These are phyloP conservation scores for Ramularia endophylla DNA, from an alignment of 2,329 filamentous ascomycete genomes.

Conservation along the genomic window DNA sequence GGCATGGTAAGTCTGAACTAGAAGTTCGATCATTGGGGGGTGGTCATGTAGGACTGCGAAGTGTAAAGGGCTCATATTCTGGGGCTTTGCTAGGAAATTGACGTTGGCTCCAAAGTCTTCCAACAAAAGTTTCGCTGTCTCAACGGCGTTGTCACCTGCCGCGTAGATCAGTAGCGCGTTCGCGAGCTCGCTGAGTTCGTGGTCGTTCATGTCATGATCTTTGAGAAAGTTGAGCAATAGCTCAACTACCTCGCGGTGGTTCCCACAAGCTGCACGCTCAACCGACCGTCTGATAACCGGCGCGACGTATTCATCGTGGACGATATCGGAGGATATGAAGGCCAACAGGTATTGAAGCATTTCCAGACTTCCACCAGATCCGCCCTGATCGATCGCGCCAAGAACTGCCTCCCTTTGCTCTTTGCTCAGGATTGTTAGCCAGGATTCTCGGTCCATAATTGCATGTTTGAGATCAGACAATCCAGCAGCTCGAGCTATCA, in stretches of 20 bases:
- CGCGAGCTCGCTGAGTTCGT: neutral
- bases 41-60: conserved; percentile 2
- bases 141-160: conserved; percentile 1
- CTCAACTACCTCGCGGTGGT: neutral
- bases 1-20: conserved; percentile 5
- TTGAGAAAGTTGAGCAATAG: conserved; percentile 1
- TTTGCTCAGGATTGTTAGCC: neutral
- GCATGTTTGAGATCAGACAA: conserved; percentile 1
- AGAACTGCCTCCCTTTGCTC: conserved; percentile 5
- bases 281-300: neutral
- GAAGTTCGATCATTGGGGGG: conserved; percentile 5
- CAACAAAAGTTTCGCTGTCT: conserved; percentile 3
- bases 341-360: conserved; percentile 4
- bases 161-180: conserved; percentile 3
- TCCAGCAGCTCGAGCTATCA: conserved; percentile 5
- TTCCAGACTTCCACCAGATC: conserved; percentile 5
- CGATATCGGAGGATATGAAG: neutral
- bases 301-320: neutral
- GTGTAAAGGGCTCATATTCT: conserved; percentile 3
- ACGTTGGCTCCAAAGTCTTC: conserved; percentile 3
- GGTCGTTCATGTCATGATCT: neutral
- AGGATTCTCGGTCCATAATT: conserved; percentile 1
- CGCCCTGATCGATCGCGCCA: conserved; percentile 3
- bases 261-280: neutral
- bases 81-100: neutral